phyloP scores from a whole-genome alignment of 768 basidiomycete genomes.

The Naematelia aurantialba region DNA sequence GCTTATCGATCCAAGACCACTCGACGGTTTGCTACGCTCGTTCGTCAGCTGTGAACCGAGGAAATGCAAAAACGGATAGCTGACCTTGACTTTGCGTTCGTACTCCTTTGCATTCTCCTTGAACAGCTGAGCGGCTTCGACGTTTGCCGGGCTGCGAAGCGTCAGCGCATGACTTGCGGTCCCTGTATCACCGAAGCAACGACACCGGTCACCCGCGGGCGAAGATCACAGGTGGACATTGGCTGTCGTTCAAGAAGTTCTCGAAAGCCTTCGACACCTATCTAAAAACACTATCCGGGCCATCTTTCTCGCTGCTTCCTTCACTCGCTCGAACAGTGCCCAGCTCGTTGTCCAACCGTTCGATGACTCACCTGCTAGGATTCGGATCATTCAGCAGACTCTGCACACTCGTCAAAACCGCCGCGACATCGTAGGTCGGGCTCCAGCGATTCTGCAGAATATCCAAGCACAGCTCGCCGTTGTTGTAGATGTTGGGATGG shows the following conservation, averaged over 20 bases:
- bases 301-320: too few species aligned
- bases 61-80: slow-evolving; percentile 6
- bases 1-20: slow-evolving; percentile 80
- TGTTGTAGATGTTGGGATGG: slow-evolving; percentile 97
- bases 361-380: slow-evolving; percentile 67
- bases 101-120: slow-evolving; percentile 99
- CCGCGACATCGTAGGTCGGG: slow-evolving; percentile 97
- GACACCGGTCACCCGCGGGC: not conserved
- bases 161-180: not conserved
- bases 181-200: not conserved
- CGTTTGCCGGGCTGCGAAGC: slow-evolving; percentile 78
- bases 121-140: slow-evolving; percentile 94
- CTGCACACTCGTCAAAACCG: slow-evolving; percentile 94
- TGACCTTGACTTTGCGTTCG: slow-evolving; percentile 74
- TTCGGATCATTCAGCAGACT: slow-evolving; percentile 95
- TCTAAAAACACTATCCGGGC: too few species aligned
- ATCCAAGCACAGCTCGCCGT: slow-evolving; percentile 96
- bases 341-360: too few species aligned
- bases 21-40: slow-evolving; percentile 63
- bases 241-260: too few species aligned
- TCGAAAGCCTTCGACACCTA: too few species aligned
- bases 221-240: not conserved
- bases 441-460: slow-evolving; percentile 99
- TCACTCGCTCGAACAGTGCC: too few species aligned
- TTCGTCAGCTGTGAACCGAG: not conserved